Conservation (phyloP, 2,329 filamentous ascomycete species). For the Sclerotinia trifoliorum region DNA sequence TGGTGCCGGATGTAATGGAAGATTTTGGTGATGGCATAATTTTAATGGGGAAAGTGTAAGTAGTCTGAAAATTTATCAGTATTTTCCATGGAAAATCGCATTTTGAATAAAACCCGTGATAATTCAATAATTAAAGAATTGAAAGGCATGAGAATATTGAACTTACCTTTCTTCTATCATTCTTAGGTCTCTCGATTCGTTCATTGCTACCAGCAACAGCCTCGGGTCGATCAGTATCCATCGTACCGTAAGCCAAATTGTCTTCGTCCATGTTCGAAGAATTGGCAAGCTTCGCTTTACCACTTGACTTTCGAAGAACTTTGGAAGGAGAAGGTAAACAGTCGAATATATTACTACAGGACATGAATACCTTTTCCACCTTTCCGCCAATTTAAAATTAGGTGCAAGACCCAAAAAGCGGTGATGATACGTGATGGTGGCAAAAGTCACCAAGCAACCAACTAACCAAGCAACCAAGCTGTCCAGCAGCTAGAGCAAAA, state of each 20-base stretch:
- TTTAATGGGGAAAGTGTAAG: slow-evolving; percentile 21
- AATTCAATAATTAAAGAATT: not conserved
- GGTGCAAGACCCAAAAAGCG: slow-evolving; percentile 14
- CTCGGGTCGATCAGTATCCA: slow-evolving; percentile 1
- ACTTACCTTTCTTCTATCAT: slow-evolving; percentile 16
- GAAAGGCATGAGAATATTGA: not conserved
- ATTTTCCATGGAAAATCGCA: not conserved
- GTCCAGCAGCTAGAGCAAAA: slow-evolving; percentile 15
- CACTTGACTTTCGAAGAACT: not conserved
- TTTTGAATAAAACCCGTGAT: not conserved
- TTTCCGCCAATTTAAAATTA: slow-evolving; percentile 13
- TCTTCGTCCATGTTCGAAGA: slow-evolving; percentile 7
- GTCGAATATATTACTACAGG: slow-evolving; percentile 20
- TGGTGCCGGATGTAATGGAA: not conserved
- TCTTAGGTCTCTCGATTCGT: slow-evolving; percentile 11
- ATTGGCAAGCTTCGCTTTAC: slow-evolving; percentile 15
- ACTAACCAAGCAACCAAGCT: slow-evolving; percentile 6
- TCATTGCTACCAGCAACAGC: not conserved
- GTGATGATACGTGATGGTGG: slow-evolving; percentile 11
- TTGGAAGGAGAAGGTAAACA: slow-evolving; percentile 9
- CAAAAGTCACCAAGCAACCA: slow-evolving; percentile 11
- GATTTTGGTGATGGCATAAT: slow-evolving; percentile 19
- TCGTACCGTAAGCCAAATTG: slow-evolving; percentile 11
- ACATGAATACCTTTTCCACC: slow-evolving; percentile 17
- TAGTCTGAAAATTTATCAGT: slow-evolving; percentile 8